Percentiles rank a stretch among this genome's conserved stretches.
Evolutionary conservation across 225 moss, liverwort and hornwort genomes (phyloP).

Genomic region (Takakia lepidozioides): DNA sequence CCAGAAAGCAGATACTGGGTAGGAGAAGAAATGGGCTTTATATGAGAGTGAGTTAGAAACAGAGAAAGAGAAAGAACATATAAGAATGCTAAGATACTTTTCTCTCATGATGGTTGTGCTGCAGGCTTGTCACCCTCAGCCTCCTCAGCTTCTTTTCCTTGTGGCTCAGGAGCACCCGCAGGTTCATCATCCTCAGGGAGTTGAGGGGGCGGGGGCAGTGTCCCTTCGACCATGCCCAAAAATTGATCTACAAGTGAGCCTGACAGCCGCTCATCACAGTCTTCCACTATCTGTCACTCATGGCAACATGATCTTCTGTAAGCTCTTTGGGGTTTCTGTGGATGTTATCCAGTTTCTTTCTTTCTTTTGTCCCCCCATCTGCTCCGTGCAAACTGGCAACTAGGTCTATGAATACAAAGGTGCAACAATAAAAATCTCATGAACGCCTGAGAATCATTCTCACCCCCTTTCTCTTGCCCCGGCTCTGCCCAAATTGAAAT

Average conservation of each 20-base stretch:
- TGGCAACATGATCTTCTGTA: neutral
- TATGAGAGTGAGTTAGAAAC: too few species aligned
- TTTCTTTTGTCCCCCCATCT: neutral
- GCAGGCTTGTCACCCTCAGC: slow-evolving; percentile 9
- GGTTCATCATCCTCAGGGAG: slow-evolving; percentile 24
- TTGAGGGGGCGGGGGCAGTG: slow-evolving; percentile 49
- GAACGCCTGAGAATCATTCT: too few species aligned
- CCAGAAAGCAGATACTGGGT: too few species aligned
- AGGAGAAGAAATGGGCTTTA: too few species aligned
- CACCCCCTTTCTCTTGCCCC: too few species aligned
- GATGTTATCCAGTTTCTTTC: neutral
- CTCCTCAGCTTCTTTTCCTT: slow-evolving; percentile 20
- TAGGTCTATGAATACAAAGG: too few species aligned
- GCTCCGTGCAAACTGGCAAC: too few species aligned
- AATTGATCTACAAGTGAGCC: slow-evolving; percentile 50
- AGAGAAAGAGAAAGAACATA: too few species aligned
- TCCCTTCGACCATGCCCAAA: slow-evolving; percentile 33
- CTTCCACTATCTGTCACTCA: slow-evolving; percentile 70
- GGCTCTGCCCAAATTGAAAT: too few species aligned
- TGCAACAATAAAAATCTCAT: too few species aligned
- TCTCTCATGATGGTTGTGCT: neutral
- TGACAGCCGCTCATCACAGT: slow-evolving; percentile 85
- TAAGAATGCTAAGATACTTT: too few species aligned
- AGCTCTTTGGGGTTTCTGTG: neutral
- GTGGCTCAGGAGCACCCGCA: slow-evolving; percentile 13